phyloP scores from a whole-genome alignment of 441 rosid genomes.

The Codiaeum variegatum region DNA sequence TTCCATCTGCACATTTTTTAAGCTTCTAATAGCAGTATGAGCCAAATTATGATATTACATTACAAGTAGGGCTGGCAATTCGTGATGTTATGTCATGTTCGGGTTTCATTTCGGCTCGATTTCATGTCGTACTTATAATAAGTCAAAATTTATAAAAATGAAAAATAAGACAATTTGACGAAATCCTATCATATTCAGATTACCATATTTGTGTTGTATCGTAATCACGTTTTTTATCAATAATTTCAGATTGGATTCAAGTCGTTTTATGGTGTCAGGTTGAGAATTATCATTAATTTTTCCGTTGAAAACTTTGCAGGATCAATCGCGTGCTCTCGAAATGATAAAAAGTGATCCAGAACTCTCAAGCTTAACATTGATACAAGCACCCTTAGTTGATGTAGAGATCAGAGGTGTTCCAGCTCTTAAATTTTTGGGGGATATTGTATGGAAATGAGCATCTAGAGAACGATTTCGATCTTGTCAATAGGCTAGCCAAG shows the following conservation, averaged over 20 bases:
- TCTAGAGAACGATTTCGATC: background rate
- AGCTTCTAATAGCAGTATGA: background rate
- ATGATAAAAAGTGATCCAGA: constrained; percentile 69
- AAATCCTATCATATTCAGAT: too few species aligned
- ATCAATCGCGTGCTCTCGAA: constrained; percentile 85
- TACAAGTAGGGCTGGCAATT: too few species aligned
- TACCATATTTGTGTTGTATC: too few species aligned
- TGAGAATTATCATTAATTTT: background rate
- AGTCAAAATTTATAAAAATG: too few species aligned
- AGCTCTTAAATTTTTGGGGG: constrained; percentile 82
- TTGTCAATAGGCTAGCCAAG: background rate
- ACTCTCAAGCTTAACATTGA: constrained; percentile 59
- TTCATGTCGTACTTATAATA: too few species aligned
- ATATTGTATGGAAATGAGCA: constrained; percentile 80
- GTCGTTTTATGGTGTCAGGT: too few species aligned
- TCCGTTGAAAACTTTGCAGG: constrained; percentile 42
- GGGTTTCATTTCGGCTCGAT: too few species aligned
- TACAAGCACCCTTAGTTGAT: constrained; percentile 84
- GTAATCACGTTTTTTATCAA: too few species aligned
- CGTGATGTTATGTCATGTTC: too few species aligned
- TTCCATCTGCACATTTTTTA: background rate
- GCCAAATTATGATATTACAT: background rate
- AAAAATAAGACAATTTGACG: too few species aligned
- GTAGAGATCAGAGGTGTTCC: constrained; percentile 97
- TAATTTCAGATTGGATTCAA: too few species aligned